These are phyloP conservation scores for Suhomyces pyralidae DNA, from an alignment of 805 yeast genomes.

Conservation along the genomic window DNA sequence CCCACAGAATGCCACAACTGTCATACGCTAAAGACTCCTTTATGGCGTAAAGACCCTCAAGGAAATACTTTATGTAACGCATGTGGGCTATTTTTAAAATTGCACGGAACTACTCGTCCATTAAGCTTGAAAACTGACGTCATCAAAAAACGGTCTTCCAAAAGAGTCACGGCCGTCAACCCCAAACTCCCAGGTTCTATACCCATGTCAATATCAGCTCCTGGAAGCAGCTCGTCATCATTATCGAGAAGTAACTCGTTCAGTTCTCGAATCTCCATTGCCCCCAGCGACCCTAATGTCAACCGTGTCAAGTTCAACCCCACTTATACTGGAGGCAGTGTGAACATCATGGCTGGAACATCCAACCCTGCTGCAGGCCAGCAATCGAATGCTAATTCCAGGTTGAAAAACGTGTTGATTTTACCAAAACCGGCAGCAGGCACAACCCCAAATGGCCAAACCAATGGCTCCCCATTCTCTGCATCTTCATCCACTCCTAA, in stretches of 20 bases:
- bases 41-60: constrained; percentile 58
- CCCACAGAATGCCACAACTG: constrained; percentile 53
- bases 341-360: background rate
- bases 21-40: constrained; percentile 57
- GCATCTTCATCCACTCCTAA: constrained; percentile 13
- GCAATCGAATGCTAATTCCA: constrained; percentile 5
- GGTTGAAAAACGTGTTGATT: constrained; percentile 39
- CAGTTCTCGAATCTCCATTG: constrained; percentile 2
- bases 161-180: constrained; percentile 19
- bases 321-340: constrained; percentile 1
- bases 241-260: constrained; percentile 2
- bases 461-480: constrained; percentile 4
- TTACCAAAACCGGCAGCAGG: constrained; percentile 34
- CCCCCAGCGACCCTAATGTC: constrained; percentile 1
- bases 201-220: constrained; percentile 2
- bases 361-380: background rate
- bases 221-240: background rate
- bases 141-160: constrained; percentile 54
- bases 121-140: constrained; percentile 55
- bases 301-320: constrained; percentile 7
- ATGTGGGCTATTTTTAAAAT: constrained; percentile 57
- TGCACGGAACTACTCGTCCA: constrained; percentile 63
- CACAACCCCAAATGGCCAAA: constrained; percentile 3
- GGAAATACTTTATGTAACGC: constrained; percentile 65
- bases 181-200: background rate